phyloP scores from a whole-genome alignment of 805 yeast genomes.

The Candida namnaoensis region DNA sequence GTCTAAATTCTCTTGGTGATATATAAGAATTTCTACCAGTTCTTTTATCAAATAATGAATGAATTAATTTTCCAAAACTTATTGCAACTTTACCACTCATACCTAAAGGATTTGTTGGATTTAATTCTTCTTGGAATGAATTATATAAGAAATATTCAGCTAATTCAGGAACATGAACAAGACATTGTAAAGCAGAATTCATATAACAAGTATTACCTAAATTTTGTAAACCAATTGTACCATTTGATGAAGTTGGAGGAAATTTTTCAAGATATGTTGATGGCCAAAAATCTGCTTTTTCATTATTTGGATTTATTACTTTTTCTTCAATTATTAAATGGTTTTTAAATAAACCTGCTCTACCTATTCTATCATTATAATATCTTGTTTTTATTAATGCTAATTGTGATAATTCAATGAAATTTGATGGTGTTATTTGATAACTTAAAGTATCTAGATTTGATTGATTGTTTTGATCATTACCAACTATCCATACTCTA shows the following conservation, averaged over 20 bases:
- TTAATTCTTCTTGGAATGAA: constrained; percentile 57
- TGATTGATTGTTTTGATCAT: neutral
- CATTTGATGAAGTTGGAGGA: constrained; percentile 27
- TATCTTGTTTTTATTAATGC: constrained; percentile 15
- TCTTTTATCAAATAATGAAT: constrained; percentile 37
- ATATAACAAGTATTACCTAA: constrained; percentile 90
- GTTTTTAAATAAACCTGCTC: constrained; percentile 8
- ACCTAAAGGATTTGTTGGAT: constrained; percentile 76
- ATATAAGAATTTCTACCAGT: constrained; percentile 6
- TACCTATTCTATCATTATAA: constrained; percentile 10
- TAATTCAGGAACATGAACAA: constrained; percentile 79
- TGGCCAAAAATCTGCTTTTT: constrained; percentile 25
- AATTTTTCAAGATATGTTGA: constrained; percentile 23
- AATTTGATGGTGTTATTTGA: constrained; percentile 17
- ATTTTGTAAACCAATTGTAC: constrained; percentile 57
- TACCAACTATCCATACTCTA: constrained; percentile 15
- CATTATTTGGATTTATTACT: constrained; percentile 2
- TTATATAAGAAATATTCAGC: constrained; percentile 64
- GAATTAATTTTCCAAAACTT: constrained; percentile 64
- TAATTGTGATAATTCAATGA: constrained; percentile 16
- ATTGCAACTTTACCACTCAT: constrained; percentile 73
- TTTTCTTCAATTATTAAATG: constrained; percentile 26
- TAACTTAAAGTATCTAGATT: constrained; percentile 8
- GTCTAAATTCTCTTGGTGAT: constrained; percentile 68
- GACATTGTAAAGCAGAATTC: constrained; percentile 91